A percentile compares a stretch with the other conserved stretches of the same genome.
phyloP scores from a whole-genome alignment of 2,329 filamentous ascomycete genomes.

The Cryphonectria nitschkei region DNA sequence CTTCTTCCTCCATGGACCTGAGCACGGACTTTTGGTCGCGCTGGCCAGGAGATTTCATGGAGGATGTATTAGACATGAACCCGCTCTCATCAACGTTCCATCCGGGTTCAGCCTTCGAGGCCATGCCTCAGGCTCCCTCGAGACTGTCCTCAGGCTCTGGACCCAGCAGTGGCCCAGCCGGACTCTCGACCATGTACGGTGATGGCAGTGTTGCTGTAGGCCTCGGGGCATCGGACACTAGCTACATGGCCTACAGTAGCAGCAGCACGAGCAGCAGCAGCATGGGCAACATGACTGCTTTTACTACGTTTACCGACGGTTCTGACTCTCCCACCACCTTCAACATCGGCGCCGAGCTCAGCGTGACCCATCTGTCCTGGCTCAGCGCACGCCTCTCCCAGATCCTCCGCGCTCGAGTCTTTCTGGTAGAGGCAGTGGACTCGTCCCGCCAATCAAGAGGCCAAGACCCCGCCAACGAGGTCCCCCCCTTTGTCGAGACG shows the following conservation, averaged over 20 bases:
- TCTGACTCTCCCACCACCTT: not conserved
- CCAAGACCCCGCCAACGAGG: not conserved
- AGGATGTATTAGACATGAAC: not conserved
- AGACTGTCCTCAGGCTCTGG: not conserved
- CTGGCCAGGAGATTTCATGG: not conserved
- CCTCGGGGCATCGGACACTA: not conserved
- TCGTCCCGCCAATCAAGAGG: not conserved
- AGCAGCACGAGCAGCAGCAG: not conserved
- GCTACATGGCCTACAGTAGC: not conserved
- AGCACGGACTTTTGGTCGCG: not conserved
- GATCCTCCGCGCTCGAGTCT: not conserved
- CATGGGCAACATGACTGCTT: not conserved
- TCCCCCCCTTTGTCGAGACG: not conserved
- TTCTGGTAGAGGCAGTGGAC: not conserved
- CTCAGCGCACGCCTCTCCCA: constrained; percentile 2
- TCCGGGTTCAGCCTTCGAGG: not conserved
- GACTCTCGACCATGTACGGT: not conserved
- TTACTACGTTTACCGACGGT: not conserved
- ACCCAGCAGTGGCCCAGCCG: not conserved
- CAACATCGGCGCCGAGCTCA: not conserved
- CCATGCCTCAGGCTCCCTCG: not conserved
- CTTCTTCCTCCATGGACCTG: not conserved
- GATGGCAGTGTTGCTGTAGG: not conserved
- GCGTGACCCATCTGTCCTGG: constrained; percentile 2
- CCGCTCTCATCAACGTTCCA: not conserved